Percentiles rank a stretch among this genome's conserved stretches.
Evolutionary conservation across 2,329 filamentous ascomycete species (phyloP).

Genomic region (Gaeumannomyces tritici): DNA sequence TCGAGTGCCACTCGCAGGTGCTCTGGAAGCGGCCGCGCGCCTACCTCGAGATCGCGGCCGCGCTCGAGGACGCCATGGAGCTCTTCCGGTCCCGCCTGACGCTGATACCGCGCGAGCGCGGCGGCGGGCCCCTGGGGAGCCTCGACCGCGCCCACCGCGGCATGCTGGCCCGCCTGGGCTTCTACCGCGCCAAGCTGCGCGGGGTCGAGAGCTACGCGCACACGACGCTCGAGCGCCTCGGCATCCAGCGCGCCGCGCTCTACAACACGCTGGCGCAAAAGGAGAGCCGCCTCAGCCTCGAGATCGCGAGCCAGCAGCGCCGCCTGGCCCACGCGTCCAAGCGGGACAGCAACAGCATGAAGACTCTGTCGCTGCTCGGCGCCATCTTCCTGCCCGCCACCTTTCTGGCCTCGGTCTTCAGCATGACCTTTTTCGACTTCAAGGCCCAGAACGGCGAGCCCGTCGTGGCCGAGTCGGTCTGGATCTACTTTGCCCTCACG

Average conservation of each 20-base stretch:
- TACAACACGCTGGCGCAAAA: slow-evolving; percentile 60
- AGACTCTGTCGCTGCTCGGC: slow-evolving; percentile 53
- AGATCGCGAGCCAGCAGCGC: slow-evolving; percentile 52
- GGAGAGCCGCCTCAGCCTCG: slow-evolving; percentile 53
- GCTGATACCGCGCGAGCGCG: not conserved
- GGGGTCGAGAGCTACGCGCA: slow-evolving; percentile 55
- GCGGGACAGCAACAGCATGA: slow-evolving; percentile 55
- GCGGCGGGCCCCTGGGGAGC: slow-evolving; percentile 17
- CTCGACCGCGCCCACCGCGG: slow-evolving; percentile 38
- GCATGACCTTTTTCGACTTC: slow-evolving; percentile 60
- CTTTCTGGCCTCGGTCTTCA: slow-evolving; percentile 53
- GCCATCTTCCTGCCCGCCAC: slow-evolving; percentile 55
- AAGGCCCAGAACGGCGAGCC: slow-evolving; percentile 30
- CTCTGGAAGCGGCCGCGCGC: slow-evolving; percentile 40
- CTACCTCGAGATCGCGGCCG: slow-evolving; percentile 25
- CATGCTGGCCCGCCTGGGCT: slow-evolving; percentile 45
- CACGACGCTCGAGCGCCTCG: slow-evolving; percentile 49
- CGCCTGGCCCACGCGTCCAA: slow-evolving; percentile 50
- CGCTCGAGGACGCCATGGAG: slow-evolving; percentile 10
- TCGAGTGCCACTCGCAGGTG: slow-evolving; percentile 43
- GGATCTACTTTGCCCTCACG: slow-evolving; percentile 55
- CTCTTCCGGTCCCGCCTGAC: slow-evolving; percentile 8
- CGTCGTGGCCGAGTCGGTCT: slow-evolving; percentile 41
- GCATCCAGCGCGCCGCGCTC: slow-evolving; percentile 51
- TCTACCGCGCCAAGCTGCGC: slow-evolving; percentile 50